These are phyloP conservation scores for Talaromyces nanjingensis DNA, from an alignment of 495 filamentous ascomycete genomes.

Conservation along the genomic window DNA sequence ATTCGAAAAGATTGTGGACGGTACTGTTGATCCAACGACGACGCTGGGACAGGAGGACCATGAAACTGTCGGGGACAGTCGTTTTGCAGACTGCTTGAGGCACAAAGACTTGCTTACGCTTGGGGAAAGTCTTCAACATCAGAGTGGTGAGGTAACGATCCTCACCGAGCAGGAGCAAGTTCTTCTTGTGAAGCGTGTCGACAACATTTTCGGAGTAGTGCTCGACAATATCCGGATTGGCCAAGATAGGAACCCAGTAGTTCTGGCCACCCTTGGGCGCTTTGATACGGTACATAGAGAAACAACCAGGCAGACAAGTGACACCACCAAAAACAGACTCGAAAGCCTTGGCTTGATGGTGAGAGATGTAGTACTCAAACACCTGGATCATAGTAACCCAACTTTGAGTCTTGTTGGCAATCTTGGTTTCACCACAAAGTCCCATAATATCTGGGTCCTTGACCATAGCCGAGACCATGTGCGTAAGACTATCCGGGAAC, in stretches of 20 bases:
- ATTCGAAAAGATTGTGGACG: constrained; percentile 96
- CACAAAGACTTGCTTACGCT: constrained; percentile 97
- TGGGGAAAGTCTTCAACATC: constrained; percentile 98
- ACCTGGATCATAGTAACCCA: constrained; percentile 99
- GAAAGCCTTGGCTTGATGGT: constrained; percentile 94
- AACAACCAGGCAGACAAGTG: constrained; percentile 96
- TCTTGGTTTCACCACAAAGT: constrained; percentile 97
- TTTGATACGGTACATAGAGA: constrained; percentile 99
- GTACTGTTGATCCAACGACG: constrained; percentile 99
- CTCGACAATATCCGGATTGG: constrained; percentile 97
- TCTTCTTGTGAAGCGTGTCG: constrained; percentile 99
- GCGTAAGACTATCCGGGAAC: constrained; percentile 94
- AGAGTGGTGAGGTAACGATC: constrained; percentile 96
- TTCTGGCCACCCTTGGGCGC: constrained; percentile 97
- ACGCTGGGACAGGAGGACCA: constrained; percentile 85
- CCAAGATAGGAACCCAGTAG: constrained; percentile 98
- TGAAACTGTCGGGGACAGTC: constrained; percentile 88
- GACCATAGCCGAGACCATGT: constrained; percentile 99
- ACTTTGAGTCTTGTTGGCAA: constrained; percentile 90
- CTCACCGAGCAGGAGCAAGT: constrained; percentile 87
- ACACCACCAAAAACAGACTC: constrained; percentile 99
- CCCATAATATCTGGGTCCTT: constrained; percentile 99
- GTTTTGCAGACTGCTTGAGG: constrained; percentile 99
- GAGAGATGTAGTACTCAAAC: constrained; percentile 97
- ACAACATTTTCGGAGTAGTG: constrained; percentile 99